These are phyloP conservation scores for Blastocystis sp. DNA, from an alignment of 352 stramenopile species.

Conservation along the genomic window DNA sequence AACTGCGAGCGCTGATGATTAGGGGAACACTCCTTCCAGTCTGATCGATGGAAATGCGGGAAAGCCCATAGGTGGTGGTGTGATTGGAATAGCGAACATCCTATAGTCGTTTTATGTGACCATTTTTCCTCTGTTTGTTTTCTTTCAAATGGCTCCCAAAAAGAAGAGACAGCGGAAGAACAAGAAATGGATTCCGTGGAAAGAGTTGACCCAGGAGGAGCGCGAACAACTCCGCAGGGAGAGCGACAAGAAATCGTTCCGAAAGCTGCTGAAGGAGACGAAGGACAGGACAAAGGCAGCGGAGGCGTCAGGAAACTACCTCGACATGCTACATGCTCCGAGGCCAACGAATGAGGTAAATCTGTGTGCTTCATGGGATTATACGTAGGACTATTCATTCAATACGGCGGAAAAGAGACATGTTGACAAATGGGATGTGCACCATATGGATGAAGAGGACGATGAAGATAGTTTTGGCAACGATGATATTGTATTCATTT, in stretches of 20 bases:
- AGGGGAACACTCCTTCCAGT: slow-evolving; percentile 37
- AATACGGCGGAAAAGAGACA: background rate
- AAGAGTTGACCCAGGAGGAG: slow-evolving; percentile 17
- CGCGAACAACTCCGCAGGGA: slow-evolving; percentile 12
- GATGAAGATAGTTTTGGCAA: slow-evolving; percentile 18
- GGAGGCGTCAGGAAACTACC: slow-evolving; percentile 2
- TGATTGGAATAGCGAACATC: slow-evolving; percentile 58
- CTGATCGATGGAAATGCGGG: slow-evolving; percentile 61
- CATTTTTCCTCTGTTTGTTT: slow-evolving; percentile 32
- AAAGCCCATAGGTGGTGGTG: slow-evolving; percentile 43
- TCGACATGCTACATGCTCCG: background rate
- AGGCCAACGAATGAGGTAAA: slow-evolving; percentile 11
- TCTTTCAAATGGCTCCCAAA: background rate
- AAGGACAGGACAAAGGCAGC: background rate
- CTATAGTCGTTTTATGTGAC: slow-evolving; percentile 33
- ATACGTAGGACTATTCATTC: slow-evolving; percentile 25
- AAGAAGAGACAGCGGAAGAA: slow-evolving; percentile 36
- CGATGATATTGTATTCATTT: background rate
- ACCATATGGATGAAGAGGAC: background rate
- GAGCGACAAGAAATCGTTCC: background rate
- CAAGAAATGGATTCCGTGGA: slow-evolving; percentile 36
- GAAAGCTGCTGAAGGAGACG: background rate
- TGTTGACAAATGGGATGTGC: slow-evolving; percentile 2
- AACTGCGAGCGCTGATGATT: slow-evolving; percentile 10
- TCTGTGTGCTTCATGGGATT: background rate